Evolutionary conservation across 2,329 filamentous ascomycete species (phyloP).

Genomic region (Hymenoscyphus repandus): DNA sequence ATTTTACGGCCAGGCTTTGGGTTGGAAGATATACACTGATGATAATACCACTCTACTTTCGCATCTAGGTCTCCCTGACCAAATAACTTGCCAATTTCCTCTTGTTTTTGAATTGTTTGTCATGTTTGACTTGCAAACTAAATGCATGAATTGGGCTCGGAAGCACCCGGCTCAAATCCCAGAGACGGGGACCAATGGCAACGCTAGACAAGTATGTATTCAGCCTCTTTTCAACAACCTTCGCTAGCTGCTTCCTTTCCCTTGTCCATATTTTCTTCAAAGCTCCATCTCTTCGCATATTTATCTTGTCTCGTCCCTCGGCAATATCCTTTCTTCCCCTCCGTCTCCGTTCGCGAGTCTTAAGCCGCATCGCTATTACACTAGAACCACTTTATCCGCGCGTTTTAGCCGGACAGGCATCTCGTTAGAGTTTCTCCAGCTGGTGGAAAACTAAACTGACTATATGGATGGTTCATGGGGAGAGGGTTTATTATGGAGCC

Average conservation of each 20-base stretch:
- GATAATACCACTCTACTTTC: constrained; percentile 8
- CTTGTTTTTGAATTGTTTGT: background rate
- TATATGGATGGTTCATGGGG: background rate
- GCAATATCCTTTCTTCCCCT: background rate
- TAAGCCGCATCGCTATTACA: no score
- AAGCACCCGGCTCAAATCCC: background rate
- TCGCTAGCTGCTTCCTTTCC: background rate
- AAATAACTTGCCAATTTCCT: background rate
- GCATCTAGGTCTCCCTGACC: background rate
- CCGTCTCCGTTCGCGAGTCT: background rate
- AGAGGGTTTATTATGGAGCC: background rate
- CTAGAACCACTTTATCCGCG: background rate
- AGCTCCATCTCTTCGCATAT: background rate
- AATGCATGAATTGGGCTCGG: background rate
- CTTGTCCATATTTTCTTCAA: background rate
- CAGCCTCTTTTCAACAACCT: background rate
- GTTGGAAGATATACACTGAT: background rate
- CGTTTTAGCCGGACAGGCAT: background rate
- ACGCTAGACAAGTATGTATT: background rate
- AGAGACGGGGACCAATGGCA: background rate
- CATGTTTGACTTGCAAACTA: background rate
- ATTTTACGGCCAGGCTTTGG: background rate
- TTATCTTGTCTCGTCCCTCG: background rate
- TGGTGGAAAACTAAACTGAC: background rate
- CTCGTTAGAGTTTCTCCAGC: background rate